These are phyloP conservation scores for Sordaria brevicollis DNA, from an alignment of 495 filamentous ascomycete species.

Conservation along the genomic window DNA sequence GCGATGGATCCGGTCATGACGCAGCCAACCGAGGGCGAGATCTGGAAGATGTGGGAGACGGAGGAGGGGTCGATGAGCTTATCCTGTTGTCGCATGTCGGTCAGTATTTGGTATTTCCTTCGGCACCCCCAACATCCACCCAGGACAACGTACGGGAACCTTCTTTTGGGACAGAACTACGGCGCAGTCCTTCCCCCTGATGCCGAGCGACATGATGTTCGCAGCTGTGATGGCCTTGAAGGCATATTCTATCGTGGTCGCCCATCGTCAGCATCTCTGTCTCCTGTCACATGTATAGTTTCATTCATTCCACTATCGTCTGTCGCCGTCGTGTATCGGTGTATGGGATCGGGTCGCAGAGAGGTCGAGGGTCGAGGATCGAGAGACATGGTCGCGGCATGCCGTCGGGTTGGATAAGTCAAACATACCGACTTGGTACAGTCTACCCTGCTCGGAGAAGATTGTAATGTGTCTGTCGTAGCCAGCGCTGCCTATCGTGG, in stretches of 20 bases:
- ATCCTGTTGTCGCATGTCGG: slow-evolving; percentile 49
- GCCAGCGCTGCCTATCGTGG: slow-evolving; percentile 70
- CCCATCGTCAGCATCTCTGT: slow-evolving; percentile 20
- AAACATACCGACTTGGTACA: slow-evolving; percentile 97
- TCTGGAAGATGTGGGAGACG: slow-evolving; percentile 92
- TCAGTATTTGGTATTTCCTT: slow-evolving; percentile 24
- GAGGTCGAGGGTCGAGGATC: not conserved
- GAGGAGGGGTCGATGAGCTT: slow-evolving; percentile 97
- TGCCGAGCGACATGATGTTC: slow-evolving; percentile 94
- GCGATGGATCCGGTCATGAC: slow-evolving; percentile 99
- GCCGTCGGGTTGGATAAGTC: not conserved
- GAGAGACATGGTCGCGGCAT: not conserved
- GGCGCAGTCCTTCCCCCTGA: slow-evolving; percentile 92
- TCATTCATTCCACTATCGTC: not conserved
- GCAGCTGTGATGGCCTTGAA: slow-evolving; percentile 99
- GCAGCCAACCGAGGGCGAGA: slow-evolving; percentile 92
- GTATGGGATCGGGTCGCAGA: not conserved
- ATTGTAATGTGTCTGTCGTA: slow-evolving; percentile 99
- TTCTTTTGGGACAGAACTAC: slow-evolving; percentile 99
- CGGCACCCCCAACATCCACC: too few species aligned
- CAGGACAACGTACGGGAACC: slow-evolving; percentile 67
- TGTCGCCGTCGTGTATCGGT: not conserved
- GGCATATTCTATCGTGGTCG: slow-evolving; percentile 71
- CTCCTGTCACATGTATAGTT: not conserved
- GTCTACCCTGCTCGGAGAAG: slow-evolving; percentile 95